Conservation (phyloP, 2,329 filamentous ascomycete species). For the Exophiala xenobiotica region DNA sequence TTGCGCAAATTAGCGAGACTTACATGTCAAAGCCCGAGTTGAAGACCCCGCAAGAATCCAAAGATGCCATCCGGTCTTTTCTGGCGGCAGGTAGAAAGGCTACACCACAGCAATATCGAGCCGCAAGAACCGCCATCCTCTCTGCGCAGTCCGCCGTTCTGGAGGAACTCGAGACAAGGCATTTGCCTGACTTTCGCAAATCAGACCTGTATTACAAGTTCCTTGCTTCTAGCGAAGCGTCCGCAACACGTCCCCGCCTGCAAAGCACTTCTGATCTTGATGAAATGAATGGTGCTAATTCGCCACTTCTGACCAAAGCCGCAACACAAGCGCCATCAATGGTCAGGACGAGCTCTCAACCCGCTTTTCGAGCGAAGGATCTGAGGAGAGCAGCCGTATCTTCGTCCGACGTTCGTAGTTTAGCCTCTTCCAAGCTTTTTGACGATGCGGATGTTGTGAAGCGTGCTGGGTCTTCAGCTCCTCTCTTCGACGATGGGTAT, state of each 20-base stretch:
- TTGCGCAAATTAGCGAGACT: slow-evolving; percentile 86
- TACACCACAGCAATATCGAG: slow-evolving; percentile 76
- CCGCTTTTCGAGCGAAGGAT: slow-evolving; percentile 49
- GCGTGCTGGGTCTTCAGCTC: slow-evolving; percentile 37
- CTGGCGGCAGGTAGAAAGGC: slow-evolving; percentile 74
- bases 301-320: neutral
- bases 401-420: slow-evolving; percentile 56
- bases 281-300: slow-evolving; percentile 10
- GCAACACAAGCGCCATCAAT: slow-evolving; percentile 44
- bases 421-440: slow-evolving; percentile 44
- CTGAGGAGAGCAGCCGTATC: slow-evolving; percentile 61
- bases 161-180: slow-evolving; percentile 75
- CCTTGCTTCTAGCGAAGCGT: slow-evolving; percentile 76
- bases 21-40: slow-evolving; percentile 83
- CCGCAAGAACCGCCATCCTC: slow-evolving; percentile 77
- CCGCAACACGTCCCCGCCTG: slow-evolving; percentile 29
- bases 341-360: slow-evolving; percentile 49
- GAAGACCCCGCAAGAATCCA: slow-evolving; percentile 69
- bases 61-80: slow-evolving; percentile 71
- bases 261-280: slow-evolving; percentile 14
- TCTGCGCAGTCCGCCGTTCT: slow-evolving; percentile 78
- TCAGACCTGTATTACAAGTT: slow-evolving; percentile 97
- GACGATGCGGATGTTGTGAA: slow-evolving; percentile 39
- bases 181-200: slow-evolving; percentile 83
- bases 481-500: slow-evolving; percentile 79